Conservation (phyloP, 495 filamentous ascomycete genomes). For the Poronia punctata region DNA sequence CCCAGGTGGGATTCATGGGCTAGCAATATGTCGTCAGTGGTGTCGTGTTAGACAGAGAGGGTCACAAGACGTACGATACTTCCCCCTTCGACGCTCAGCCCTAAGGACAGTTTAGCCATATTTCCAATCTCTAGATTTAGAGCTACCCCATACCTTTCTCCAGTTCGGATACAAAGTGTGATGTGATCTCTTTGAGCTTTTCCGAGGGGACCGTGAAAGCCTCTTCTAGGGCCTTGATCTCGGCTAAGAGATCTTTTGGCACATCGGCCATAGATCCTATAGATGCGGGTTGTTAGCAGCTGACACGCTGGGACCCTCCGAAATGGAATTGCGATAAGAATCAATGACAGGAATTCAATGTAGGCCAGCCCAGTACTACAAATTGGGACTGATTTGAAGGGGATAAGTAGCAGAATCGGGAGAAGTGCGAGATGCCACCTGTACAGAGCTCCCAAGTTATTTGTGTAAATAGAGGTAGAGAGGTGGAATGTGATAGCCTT, state of each 20-base stretch:
- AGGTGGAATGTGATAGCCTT: too few relatives aligned
- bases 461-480: too few relatives aligned
- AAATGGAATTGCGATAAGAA: too few relatives aligned
- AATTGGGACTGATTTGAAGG: too few relatives aligned
- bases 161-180: conserved; percentile 83
- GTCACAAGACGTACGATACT: conserved; percentile 65
- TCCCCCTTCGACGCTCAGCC: conserved; percentile 79
- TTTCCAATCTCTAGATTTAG: conserved; percentile 1
- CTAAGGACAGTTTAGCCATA: conserved; percentile 33
- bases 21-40: conserved; percentile 31
- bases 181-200: conserved; percentile 83
- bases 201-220: conserved; percentile 69
- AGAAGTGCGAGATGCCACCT: too few relatives aligned
- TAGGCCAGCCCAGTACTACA: background rate
- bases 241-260: conserved; percentile 73
- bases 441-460: too few relatives aligned
- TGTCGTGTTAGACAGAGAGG: background rate
- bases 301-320: background rate
- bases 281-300: conserved; percentile 11
- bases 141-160: conserved; percentile 58
- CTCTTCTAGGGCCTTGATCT: conserved; percentile 83
- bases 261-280: conserved; percentile 41
- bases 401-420: too few relatives aligned
- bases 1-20: conserved; percentile 99
- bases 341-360: background rate